Base-by-base conservation (phyloP, 140 eudicot species). In the Bidens hawaiensis region DNA sequence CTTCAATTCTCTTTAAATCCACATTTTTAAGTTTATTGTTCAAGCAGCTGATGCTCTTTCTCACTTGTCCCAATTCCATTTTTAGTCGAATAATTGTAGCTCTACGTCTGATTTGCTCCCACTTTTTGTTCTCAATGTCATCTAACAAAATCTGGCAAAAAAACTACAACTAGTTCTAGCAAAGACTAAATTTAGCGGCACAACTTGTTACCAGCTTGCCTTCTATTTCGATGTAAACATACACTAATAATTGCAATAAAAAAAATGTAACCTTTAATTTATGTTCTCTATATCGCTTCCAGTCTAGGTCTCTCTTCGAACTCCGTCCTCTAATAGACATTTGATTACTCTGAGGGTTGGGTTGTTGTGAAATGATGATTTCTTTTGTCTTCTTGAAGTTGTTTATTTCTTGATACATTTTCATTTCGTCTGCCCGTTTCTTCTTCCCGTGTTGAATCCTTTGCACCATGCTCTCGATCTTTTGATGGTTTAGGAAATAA, bases 381-480 rank as follows among this genome's bases (percentile, higher is more conserved):
- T 64, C 52, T 28, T 25, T 54, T 2, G 71, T 72, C 27, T 53
- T 31, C 28, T 22, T 27, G 14, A 54, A 13, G 10, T 53, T 45
- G 21, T 42, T 63, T 47, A 72, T 28, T 45, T 63, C 60, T 15
- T 33, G 58, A 63, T 52, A 45, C 8, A 63, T 62, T 53, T 23
- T 30, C 51, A 53, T 30, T 72, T 72, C 77, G 2, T 43, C 50
- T 6, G 12, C 51, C 5, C 71, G 59, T 9, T 22, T 52, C 55
- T 16, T 41, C 25, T 50, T 51, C n/a, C 64, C 76, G 51, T 71
- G 76, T 50, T 21, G 64, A 34, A 61, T 40, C 64, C 40, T 50
- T 40, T 61, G 69, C 10, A 45, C 47, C 64, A 71, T 62, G 63
- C 57, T 50, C 4, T 61, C 25, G 34, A 71, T 62, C 76, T 51